These are phyloP conservation scores for Fusarium robinianum DNA, from an alignment of 2,329 filamentous ascomycete species.

Conservation along the genomic window DNA sequence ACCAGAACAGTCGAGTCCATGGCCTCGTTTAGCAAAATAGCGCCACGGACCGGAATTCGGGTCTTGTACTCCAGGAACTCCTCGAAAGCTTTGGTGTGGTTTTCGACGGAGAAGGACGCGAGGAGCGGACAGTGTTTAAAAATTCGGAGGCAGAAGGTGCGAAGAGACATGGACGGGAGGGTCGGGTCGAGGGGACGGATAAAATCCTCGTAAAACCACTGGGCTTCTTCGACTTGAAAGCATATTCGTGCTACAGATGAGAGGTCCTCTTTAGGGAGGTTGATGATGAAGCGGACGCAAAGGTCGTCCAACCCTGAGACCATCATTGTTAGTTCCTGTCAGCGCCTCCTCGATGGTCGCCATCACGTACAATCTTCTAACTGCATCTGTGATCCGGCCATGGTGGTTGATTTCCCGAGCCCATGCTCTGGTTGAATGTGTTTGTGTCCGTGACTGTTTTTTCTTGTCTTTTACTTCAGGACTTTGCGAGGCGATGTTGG, in stretches of 20 bases:
- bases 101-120: slow-evolving; percentile 75
- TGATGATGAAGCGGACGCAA: slow-evolving; percentile 97
- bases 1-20: slow-evolving; percentile 95
- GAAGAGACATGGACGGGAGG: slow-evolving; percentile 82
- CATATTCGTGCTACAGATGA: slow-evolving; percentile 91
- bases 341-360: slow-evolving; percentile 9
- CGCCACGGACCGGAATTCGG: slow-evolving; percentile 88
- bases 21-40: slow-evolving; percentile 87
- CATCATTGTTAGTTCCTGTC: slow-evolving; percentile 31
- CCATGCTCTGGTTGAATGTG: slow-evolving; percentile 36
- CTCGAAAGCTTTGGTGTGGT: slow-evolving; percentile 82
- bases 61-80: slow-evolving; percentile 95
- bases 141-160: slow-evolving; percentile 84
- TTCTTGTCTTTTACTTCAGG: slow-evolving; percentile 32
- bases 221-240: slow-evolving; percentile 98
- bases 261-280: slow-evolving; percentile 89
- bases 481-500: slow-evolving; percentile 40
- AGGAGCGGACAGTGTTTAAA: slow-evolving; percentile 94
- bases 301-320: slow-evolving; percentile 88
- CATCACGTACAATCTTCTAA: slow-evolving; percentile 78
- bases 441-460: slow-evolving; percentile 8
- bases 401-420: slow-evolving; percentile 53
- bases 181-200: slow-evolving; percentile 86
- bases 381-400: slow-evolving; percentile 79
- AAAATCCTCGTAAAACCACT: slow-evolving; percentile 99